These are phyloP conservation scores for Umbelopsis sp. DNA, from an alignment of 192 early-diverging fungal species.

Conservation along the genomic window DNA sequence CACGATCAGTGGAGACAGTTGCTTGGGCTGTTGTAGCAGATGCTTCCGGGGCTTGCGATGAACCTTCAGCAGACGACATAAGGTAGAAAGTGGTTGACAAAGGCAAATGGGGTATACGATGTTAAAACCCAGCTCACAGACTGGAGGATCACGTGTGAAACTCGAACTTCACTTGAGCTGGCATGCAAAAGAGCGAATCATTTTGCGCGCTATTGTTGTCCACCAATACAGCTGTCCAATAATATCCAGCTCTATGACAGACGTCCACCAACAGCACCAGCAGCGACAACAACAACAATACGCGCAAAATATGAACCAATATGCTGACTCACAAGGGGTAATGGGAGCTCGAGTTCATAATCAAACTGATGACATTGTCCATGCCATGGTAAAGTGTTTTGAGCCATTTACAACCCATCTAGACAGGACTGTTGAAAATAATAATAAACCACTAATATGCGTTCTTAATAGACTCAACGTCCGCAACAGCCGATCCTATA, in stretches of 20 bases:
- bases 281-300: constrained; percentile 12
- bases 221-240: constrained; percentile 8
- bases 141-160: not conserved
- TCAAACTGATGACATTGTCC: constrained; percentile 14
- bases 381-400: constrained; percentile 9
- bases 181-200: constrained; percentile 8
- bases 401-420: not conserved
- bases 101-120: not conserved
- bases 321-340: not conserved
- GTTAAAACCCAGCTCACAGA: not conserved
- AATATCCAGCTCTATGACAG: constrained; percentile 6
- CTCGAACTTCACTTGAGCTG: not conserved
- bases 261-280: constrained; percentile 11
- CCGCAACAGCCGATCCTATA: constrained; percentile 7
- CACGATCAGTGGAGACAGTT: not conserved
- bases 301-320: constrained; percentile 12
- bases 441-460: constrained; percentile 1
- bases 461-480: constrained; percentile 6
- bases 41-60: constrained; percentile 9
- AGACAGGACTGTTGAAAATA: not conserved
- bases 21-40: not conserved
- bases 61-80: constrained; percentile 38
- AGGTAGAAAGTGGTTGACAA: constrained; percentile 6
- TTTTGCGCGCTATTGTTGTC: constrained; percentile 19
- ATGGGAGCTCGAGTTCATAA: not conserved